Evolutionary conservation across 805 yeast genomes (phyloP).

Genomic region (Priceomyces fermenticarens): DNA sequence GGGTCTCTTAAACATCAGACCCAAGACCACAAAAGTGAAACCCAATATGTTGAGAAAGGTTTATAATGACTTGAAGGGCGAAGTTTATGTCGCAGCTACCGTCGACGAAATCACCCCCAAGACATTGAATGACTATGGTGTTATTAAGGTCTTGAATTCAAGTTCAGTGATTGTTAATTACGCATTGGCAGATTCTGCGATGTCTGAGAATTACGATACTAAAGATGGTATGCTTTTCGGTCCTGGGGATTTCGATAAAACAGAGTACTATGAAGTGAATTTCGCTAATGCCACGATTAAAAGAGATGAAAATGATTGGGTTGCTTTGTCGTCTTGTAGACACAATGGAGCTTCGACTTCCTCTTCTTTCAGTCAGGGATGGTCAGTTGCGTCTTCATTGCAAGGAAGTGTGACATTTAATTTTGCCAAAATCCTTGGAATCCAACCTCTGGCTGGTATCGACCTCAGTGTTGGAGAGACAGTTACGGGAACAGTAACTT

Average conservation of each 20-base stretch:
- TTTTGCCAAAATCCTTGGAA: constrained; percentile 8
- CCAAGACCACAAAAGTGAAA: not conserved
- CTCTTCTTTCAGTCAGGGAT: constrained; percentile 10
- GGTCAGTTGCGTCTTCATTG: constrained; percentile 9
- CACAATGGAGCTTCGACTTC: constrained; percentile 8
- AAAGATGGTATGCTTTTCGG: not conserved
- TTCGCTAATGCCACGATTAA: constrained; percentile 1
- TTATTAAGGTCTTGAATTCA: constrained; percentile 7
- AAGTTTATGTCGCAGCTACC: constrained; percentile 8
- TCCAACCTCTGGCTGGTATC: constrained; percentile 6
- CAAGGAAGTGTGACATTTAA: constrained; percentile 6
- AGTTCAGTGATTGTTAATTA: constrained; percentile 11
- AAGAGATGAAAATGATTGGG: constrained; percentile 7
- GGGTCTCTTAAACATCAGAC: not conserved
- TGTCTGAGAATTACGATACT: constrained; percentile 7
- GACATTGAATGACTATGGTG: constrained; percentile 11
- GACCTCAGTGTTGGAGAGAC: constrained; percentile 4
- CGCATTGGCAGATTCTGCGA: constrained; percentile 8
- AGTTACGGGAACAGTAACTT: constrained; percentile 9
- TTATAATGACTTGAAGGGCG: constrained; percentile 6
- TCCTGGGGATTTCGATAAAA: constrained; percentile 4
- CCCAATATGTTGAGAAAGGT: constrained; percentile 6
- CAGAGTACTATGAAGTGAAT: constrained; percentile 7
- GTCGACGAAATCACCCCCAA: constrained; percentile 9
- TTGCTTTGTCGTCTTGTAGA: constrained; percentile 10